Percentiles rank a stretch among this genome's conserved stretches.
Conservation (phyloP, 371 early-diverging fungal genomes). For the Blakeslea trispora region DNA sequence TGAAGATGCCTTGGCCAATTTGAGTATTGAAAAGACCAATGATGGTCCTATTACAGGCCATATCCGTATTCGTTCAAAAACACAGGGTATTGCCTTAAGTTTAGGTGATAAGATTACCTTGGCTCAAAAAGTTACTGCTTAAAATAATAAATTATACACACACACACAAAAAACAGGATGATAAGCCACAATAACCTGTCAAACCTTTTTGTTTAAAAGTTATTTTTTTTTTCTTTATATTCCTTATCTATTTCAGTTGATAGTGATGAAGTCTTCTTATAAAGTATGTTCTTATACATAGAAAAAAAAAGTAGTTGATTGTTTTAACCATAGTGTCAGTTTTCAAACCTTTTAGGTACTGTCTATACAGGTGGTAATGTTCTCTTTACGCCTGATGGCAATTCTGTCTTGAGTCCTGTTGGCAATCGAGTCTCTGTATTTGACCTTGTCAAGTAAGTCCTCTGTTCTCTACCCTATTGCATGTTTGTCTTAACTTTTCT, state of each 20-base stretch:
- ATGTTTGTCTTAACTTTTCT: no score
- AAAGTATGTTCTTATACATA: slow-evolving; percentile 14
- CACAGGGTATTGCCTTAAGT: slow-evolving; percentile 96
- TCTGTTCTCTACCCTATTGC: no score
- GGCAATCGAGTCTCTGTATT: slow-evolving; percentile 95
- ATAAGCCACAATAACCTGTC: neutral
- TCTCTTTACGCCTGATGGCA: slow-evolving; percentile 94
- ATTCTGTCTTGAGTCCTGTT: slow-evolving; percentile 91
- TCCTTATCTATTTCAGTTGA: neutral
- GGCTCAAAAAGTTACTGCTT: slow-evolving; percentile 51
- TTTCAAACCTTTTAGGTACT: slow-evolving; percentile 93
- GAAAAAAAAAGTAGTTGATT: neutral
- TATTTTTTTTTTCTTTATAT: neutral
- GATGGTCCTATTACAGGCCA: slow-evolving; percentile 88
- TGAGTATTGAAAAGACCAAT: slow-evolving; percentile 85
- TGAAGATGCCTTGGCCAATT: slow-evolving; percentile 96
- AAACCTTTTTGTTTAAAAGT: neutral
- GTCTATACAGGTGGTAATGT: slow-evolving; percentile 95
- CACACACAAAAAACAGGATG: neutral
- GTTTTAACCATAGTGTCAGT: no score
- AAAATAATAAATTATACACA: slow-evolving; percentile 10
- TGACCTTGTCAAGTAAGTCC: slow-evolving; percentile 87
- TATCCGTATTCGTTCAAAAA: slow-evolving; percentile 96
- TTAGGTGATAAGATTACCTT: slow-evolving; percentile 80
- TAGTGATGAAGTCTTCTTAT: slow-evolving; percentile 29